Conservation (phyloP, 768 basidiomycete genomes). For the Aureoboletus auriporus region DNA sequence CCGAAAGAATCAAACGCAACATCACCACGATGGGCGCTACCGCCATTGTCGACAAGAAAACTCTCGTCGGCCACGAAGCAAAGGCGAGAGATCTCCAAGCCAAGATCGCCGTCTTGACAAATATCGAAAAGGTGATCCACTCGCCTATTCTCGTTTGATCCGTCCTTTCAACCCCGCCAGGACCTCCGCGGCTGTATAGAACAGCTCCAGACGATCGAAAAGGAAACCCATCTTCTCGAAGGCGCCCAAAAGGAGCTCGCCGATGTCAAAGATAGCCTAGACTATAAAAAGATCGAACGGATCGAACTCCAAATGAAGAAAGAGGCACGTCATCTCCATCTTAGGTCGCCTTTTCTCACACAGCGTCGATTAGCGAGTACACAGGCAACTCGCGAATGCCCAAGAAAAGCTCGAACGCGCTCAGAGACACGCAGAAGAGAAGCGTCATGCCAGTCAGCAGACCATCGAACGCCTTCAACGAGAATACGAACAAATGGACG, state of each 20-base stretch:
- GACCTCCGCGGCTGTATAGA: slow-evolving; percentile 70
- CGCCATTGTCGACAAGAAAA: slow-evolving; percentile 67
- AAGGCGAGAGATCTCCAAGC: slow-evolving; percentile 76
- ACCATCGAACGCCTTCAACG: slow-evolving; percentile 72
- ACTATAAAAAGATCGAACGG: slow-evolving; percentile 70
- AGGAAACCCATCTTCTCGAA: slow-evolving; percentile 62
- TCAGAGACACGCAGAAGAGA: slow-evolving; percentile 76
- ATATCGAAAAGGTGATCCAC: slow-evolving; percentile 66
- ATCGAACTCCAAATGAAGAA: slow-evolving; percentile 63
- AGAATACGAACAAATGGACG: slow-evolving; percentile 76
- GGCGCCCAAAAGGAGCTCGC: slow-evolving; percentile 61
- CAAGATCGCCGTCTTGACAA: slow-evolving; percentile 65
- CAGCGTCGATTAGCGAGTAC: slow-evolving; percentile 54
- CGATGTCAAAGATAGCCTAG: slow-evolving; percentile 64
- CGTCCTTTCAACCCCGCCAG: slow-evolving; percentile 32
- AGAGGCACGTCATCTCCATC: slow-evolving; percentile 45
- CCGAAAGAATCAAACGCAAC: slow-evolving; percentile 81
- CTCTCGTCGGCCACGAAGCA: slow-evolving; percentile 58
- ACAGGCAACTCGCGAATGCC: slow-evolving; percentile 77
- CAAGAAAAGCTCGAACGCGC: slow-evolving; percentile 78
- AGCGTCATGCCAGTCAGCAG: slow-evolving; percentile 64
- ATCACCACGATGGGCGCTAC: slow-evolving; percentile 72
- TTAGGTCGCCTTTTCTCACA: not conserved
- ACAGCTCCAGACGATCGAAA: slow-evolving; percentile 71
- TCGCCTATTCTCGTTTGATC: not conserved